Evolutionary conservation across 495 filamentous ascomycete species (phyloP), one percentile per base, ranked within the genome.

Genomic region (Penicillium egyptiacum): DNA sequence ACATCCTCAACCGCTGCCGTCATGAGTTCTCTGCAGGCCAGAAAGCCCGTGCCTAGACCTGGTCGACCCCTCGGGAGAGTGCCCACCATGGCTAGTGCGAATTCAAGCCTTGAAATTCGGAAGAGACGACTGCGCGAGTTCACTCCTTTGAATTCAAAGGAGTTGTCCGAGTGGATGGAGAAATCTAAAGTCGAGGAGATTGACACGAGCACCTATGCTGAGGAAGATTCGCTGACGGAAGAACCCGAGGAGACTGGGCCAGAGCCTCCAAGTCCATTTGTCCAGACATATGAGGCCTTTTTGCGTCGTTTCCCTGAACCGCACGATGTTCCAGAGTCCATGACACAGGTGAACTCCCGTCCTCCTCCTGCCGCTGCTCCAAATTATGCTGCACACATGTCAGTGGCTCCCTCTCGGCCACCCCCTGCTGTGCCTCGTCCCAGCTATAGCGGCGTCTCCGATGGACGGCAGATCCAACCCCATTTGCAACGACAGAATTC

Each of bases 381-480:
- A 0, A 71, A 73, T 33, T 77, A 76, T 71, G 70, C 74, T 39
- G 55, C 75, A 47, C 57, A 79, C 23, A 55, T 76, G 19, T 74
- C 75, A n/a, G 60, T 76, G n/a, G 70, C 72, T 17, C 73, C 76
- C 4, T 78, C 70, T 26, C 82, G 90, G 19, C 94, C 94, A n/a
- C 80, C 90, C 5, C 95, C 94, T 50, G 87, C 92, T 3, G 81
- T 93, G 31, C 88, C 92, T 20, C 84, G 91, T 30, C 86, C 86
- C 26, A 96, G 88, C 67, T 96, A 96, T 57, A 92, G 89, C 64
- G 95, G 95, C 16, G 85, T 96, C 4, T 87, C 91, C 3, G 89
- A 92, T 66, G 79, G 75, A 59, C 75, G 76, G 63, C 71, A 81
- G 51, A 75, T 80, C 9, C 81, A 83, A 55, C 74, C 78, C n/a